Base-by-base conservation (phyloP, 345 rosid species). In the Hibiscus syriacus region DNA sequence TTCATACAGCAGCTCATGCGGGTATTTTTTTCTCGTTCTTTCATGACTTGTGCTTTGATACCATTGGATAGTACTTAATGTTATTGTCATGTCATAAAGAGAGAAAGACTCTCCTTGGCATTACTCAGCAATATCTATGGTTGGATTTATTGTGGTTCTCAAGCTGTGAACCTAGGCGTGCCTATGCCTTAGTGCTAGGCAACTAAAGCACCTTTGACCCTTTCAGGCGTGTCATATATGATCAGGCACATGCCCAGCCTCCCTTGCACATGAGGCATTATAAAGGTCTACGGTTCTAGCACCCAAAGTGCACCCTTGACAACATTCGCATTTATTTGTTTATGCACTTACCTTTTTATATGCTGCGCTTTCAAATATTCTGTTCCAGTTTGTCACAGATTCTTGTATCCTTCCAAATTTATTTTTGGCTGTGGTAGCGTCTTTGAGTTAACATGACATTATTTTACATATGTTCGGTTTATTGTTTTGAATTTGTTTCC, bases 1-100 rank as follows among this genome's bases (percentile, higher is more conserved):
- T 93, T 94, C 74, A 85, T 94, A 71, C 92, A 94, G 79, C 96
- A 91, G 84, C 97, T 94, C 75, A 89, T 94, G 97, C 92, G 97
- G 95, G 99, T 94, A 84, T 65, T 46, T 32, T 29, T 3, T 11
- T 38, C 9, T 34, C 7, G 8, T 32, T 7, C 14, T 32, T 39
- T 36, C 63, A 4, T 8, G 25, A 32, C 27, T 23, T 10, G 1
- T 53, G 38, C 25, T 66, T 50, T 49, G 26, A 29, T 49, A 17
- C 17, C 45, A 48, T 43, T 41, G 39, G 16, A 14, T 39, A 22
- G 50, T 39, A 19, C 45, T 60, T 60, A 11, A 11, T 17, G 65
- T 60, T 20, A 41, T 41, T 62, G 13, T 41, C 13, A 13, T 41
- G 6, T 62, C 13, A 6, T 43, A 6, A 14, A 23, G 53, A 14